Evolutionary conservation across 2,329 filamentous ascomycete genomes (phyloP).

Genomic region (Alternaria atra): DNA sequence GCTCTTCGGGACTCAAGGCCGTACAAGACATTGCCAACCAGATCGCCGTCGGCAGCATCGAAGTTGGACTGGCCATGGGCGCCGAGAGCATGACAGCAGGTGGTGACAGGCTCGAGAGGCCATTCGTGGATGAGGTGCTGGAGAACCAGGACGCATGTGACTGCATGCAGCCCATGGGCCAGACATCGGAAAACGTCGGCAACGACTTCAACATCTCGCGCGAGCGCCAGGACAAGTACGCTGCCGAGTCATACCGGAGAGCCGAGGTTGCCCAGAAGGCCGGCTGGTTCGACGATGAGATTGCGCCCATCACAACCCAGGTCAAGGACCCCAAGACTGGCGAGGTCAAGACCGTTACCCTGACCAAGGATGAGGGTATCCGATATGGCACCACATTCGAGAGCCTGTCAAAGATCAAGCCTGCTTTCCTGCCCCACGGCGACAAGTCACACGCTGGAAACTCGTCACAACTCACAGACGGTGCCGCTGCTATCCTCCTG

Average conservation of each 20-base stretch:
- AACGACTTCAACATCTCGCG: slow-evolving; percentile 86
- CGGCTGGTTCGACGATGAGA: slow-evolving; percentile 93
- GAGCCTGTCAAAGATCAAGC: slow-evolving; percentile 80
- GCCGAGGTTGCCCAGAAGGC: slow-evolving; percentile 91
- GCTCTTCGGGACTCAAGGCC: slow-evolving; percentile 94
- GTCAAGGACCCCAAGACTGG: slow-evolving; percentile 86
- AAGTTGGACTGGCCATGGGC: slow-evolving; percentile 86
- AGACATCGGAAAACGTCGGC: slow-evolving; percentile 96
- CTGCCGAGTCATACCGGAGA: slow-evolving; percentile 84
- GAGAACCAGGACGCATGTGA: slow-evolving; percentile 79
- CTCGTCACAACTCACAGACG: slow-evolving; percentile 93
- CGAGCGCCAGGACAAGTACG: slow-evolving; percentile 83
- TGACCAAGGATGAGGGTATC: slow-evolving; percentile 90
- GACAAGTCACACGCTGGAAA: slow-evolving; percentile 90
- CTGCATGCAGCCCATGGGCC: slow-evolving; percentile 96
- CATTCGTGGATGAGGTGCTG: slow-evolving; percentile 81
- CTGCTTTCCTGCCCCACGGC: slow-evolving; percentile 91
- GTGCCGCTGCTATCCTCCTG: slow-evolving; percentile 85
- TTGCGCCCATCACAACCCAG: slow-evolving; percentile 83
- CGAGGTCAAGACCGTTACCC: slow-evolving; percentile 76
- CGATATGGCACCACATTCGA: slow-evolving; percentile 89
- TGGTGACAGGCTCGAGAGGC: slow-evolving; percentile 73
- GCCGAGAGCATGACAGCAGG: slow-evolving; percentile 86
- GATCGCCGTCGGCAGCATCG: slow-evolving; percentile 81
- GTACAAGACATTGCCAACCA: slow-evolving; percentile 93